phyloP scores from a whole-genome alignment of 176 grass and related monocot species.

The Bolboschoenus planiculmis region DNA sequence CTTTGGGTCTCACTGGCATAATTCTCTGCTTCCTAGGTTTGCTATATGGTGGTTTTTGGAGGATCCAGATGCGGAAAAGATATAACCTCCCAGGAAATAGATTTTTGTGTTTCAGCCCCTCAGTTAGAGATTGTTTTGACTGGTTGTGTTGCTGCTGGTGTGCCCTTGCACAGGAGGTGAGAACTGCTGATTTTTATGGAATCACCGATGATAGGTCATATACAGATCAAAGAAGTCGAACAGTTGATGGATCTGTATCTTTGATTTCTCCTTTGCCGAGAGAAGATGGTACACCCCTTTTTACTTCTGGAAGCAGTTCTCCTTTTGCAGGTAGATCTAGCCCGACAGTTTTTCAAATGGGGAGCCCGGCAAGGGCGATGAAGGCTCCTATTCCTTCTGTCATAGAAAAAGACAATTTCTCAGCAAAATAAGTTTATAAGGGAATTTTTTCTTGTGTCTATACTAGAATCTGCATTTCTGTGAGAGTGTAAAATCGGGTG shows the following conservation, averaged over 20 bases:
- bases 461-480: neutral
- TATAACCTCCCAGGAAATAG: constrained; percentile 41
- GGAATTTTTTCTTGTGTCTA: neutral
- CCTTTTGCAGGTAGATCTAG: constrained; percentile 1
- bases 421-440: neutral
- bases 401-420: neutral
- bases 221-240: neutral
- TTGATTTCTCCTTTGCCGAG: constrained; percentile 7
- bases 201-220: constrained; percentile 28
- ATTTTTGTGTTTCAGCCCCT: constrained; percentile 45
- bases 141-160: constrained; percentile 90
- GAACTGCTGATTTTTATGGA: constrained; percentile 67
- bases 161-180: constrained; percentile 71
- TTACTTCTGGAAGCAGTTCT: constrained; percentile 14
- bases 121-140: constrained; percentile 44
- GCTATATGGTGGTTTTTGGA: constrained; percentile 86
- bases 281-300: neutral
- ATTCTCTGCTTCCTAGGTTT: constrained; percentile 65
- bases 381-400: constrained; percentile 18
- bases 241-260: neutral
- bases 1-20: constrained; percentile 40
- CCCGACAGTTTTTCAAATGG: neutral
- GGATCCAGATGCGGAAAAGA: constrained; percentile 77
- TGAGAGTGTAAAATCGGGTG: neutral
- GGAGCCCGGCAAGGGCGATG: constrained; percentile 3